Conservation (phyloP, 2,329 filamentous ascomycete species). For the Aspergillus sp. region DNA sequence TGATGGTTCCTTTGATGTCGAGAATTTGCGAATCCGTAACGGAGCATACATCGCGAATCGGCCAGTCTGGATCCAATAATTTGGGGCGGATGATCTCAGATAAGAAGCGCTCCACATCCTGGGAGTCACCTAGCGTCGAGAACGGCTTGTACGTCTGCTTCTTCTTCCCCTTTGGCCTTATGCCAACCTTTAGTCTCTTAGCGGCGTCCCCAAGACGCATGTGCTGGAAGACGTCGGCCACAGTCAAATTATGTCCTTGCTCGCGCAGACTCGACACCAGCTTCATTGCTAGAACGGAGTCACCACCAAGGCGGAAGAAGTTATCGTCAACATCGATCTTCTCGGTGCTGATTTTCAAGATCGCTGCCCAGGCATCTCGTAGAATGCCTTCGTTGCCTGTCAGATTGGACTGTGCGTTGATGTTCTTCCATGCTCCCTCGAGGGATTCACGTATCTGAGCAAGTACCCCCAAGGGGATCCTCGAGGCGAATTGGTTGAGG, state of each 20-base stretch:
- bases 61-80: constrained; percentile 50
- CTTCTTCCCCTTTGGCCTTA: constrained; percentile 19
- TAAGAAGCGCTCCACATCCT: constrained; percentile 44
- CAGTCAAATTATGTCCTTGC: constrained; percentile 45
- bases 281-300: constrained; percentile 61
- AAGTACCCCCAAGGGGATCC: constrained; percentile 19
- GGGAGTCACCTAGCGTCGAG: constrained; percentile 43
- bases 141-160: constrained; percentile 47
- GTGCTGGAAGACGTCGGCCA: constrained; percentile 52
- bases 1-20: constrained; percentile 58
- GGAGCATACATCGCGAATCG: constrained; percentile 57
- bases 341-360: constrained; percentile 27
- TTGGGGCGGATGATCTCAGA: constrained; percentile 48
- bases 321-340: constrained; percentile 56
- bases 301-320: constrained; percentile 62
- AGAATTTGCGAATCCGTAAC: constrained; percentile 59
- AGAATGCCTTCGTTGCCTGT: constrained; percentile 39
- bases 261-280: constrained; percentile 48
- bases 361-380: constrained; percentile 30
- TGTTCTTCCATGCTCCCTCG: constrained; percentile 35
- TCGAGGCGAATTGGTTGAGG: constrained; percentile 32
- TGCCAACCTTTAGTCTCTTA: constrained; percentile 45
- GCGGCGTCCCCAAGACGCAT: constrained; percentile 55
- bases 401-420: constrained; percentile 27
- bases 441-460: constrained; percentile 19